Evolutionary conservation across 768 basidiomycete genomes (phyloP), one percentile per base, ranked within the genome.

Genomic region (Suillus ampliporus): DNA sequence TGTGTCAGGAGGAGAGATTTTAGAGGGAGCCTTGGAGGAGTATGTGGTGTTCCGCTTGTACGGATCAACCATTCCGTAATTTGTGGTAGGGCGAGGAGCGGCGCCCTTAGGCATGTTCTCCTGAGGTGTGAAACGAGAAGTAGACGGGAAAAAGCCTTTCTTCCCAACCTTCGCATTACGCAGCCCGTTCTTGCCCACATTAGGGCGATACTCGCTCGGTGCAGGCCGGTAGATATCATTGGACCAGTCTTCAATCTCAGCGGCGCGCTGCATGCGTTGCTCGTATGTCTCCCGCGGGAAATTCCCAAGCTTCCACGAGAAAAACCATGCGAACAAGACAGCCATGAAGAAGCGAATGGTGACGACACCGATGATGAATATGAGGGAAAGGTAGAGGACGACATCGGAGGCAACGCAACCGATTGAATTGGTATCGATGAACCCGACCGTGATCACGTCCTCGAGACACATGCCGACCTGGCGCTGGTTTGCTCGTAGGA

Each of bases 321-420:
- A 91, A 85, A 98, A 99, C 97, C 97, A 99, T 28, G 92, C 85
- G 77, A 99, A 99, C 74, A 97, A 83, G 72, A 97, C 92, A 52
- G 97, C 97, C 95, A 99, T 97, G 68, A 85, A 81, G 79, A 99
- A 99, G 40, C 95, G 92, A 74, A 97, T 95, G 59, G 86, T 84
- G 66, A 99, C 97, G 64, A 99, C 97, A 64, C 97, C 97, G 65
- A 97, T 90, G 74, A 99, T 99, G 85, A 99, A 97, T 67, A 95
- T 85, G 69, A 99, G 89, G 52, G 97, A 98, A 61, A 97, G 83
- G 75, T 95, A 97, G 62, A 99, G 90, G 41, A 99, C 95, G 66
- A 99, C 91, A 62, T 89, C 83, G 8, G 97, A 97, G 8, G 97
- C 96, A 63, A 99, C 93, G 70, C 97, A 99, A 23, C 97, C 97